Conservation (phyloP, 2,329 filamentous ascomycete species). For the Monosporascus sp. region DNA sequence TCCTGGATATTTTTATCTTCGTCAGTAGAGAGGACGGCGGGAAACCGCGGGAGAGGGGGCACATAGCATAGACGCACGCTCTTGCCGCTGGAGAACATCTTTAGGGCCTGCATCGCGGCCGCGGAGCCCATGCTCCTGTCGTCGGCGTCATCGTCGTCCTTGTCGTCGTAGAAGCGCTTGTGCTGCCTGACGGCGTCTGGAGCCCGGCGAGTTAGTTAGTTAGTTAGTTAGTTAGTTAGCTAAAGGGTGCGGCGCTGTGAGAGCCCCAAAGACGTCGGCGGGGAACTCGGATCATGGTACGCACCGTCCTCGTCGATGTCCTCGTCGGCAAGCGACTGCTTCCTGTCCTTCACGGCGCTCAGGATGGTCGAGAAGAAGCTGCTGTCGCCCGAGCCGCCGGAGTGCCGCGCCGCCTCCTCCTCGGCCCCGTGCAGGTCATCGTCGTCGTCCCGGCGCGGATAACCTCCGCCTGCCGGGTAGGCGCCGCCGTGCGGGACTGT, state of each 20-base stretch:
- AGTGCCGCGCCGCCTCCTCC: slow-evolving; percentile 41
- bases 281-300: slow-evolving; percentile 3
- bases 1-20: slow-evolving; percentile 13
- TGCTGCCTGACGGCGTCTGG: slow-evolving; percentile 68
- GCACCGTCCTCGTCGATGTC: slow-evolving; percentile 46
- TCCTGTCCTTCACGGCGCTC: slow-evolving; percentile 43
- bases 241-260: neutral
- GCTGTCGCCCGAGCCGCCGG: slow-evolving; percentile 40
- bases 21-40: too few relatives aligned
- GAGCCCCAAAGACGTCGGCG: neutral
- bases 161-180: slow-evolving; percentile 59
- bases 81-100: slow-evolving; percentile 64
- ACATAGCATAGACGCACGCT: slow-evolving; percentile 33
- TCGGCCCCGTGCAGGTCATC: slow-evolving; percentile 44
- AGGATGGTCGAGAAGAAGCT: slow-evolving; percentile 47
- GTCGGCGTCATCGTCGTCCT: slow-evolving; percentile 41
- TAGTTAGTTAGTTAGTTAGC: neutral
- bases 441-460: slow-evolving; percentile 28
- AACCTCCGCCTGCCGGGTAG: slow-evolving; percentile 28
- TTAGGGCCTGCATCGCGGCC: slow-evolving; percentile 75
- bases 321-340: slow-evolving; percentile 41
- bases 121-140: slow-evolving; percentile 59
- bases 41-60: neutral
- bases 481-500: slow-evolving; percentile 26
- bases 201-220: neutral